These are phyloP conservation scores for Stipa capillata DNA, from an alignment of 176 grass and related monocot species.

Conservation along the genomic window DNA sequence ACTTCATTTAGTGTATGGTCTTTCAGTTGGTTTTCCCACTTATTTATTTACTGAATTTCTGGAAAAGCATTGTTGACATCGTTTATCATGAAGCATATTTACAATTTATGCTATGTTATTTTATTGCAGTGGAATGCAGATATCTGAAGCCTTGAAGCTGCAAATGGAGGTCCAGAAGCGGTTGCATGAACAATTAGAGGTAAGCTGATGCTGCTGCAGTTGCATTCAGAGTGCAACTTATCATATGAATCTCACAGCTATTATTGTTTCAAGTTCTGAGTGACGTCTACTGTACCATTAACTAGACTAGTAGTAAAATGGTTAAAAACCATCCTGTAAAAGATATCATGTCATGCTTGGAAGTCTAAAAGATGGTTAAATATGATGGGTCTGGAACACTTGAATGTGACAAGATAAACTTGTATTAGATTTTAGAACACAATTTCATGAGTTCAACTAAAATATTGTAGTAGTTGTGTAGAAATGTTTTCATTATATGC, in stretches of 20 bases:
- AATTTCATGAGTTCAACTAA: background rate
- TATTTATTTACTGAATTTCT: background rate
- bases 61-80: background rate
- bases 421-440: background rate
- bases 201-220: constrained; percentile 7
- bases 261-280: background rate
- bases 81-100: background rate
- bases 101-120: background rate
- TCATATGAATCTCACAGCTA: background rate
- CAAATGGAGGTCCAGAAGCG: constrained; percentile 28
- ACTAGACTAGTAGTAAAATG: background rate
- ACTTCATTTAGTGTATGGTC: background rate
- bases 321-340: background rate
- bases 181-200: constrained; percentile 35
- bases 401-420: background rate
- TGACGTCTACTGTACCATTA: background rate
- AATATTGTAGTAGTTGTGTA: background rate
- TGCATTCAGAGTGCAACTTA: background rate
- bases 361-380: background rate
- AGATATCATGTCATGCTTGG: background rate
- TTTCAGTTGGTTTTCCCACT: background rate
- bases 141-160: constrained; percentile 36
- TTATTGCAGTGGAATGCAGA: constrained; percentile 20
- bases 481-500: background rate
- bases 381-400: background rate